Percentiles rank a stretch among this genome's conserved stretches.
phyloP scores from a whole-genome alignment of 495 filamentous ascomycete species.

The Penicillium canariense region DNA sequence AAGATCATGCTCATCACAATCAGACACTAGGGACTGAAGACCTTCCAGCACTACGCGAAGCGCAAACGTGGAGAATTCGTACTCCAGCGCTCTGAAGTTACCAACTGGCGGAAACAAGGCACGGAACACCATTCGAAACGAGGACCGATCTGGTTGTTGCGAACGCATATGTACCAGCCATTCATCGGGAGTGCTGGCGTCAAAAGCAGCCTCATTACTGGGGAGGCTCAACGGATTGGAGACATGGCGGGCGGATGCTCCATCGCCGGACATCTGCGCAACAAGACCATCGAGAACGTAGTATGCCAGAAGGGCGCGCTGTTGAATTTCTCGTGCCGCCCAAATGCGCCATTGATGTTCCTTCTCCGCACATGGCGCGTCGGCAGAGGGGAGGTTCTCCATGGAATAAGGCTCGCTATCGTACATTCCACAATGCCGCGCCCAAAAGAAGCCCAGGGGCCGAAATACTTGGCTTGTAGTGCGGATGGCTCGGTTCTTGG shows the following conservation, averaged over 20 bases:
- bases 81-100: slow-evolving; percentile 34
- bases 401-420: slow-evolving; percentile 38
- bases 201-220: slow-evolving; percentile 42
- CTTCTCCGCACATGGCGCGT: slow-evolving; percentile 36
- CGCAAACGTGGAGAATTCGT: slow-evolving; percentile 42
- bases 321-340: slow-evolving; percentile 47
- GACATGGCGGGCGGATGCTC: slow-evolving; percentile 42
- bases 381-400: slow-evolving; percentile 35
- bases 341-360: slow-evolving; percentile 44
- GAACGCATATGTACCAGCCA: slow-evolving; percentile 41
- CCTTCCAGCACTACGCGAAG: slow-evolving; percentile 47
- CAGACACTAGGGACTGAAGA: slow-evolving; percentile 44
- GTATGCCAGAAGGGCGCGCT: slow-evolving; percentile 47
- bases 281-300: slow-evolving; percentile 49
- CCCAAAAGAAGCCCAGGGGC: slow-evolving; percentile 50
- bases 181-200: slow-evolving; percentile 42
- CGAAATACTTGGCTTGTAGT: slow-evolving; percentile 50
- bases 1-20: slow-evolving; percentile 39
- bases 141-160: slow-evolving; percentile 31
- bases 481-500: slow-evolving; percentile 45
- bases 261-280: slow-evolving; percentile 46
- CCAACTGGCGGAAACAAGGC: slow-evolving; percentile 39
- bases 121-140: slow-evolving; percentile 43
- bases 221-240: slow-evolving; percentile 43
- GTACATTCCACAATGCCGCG: slow-evolving; percentile 46